Conservation (phyloP, 371 early-diverging fungal genomes). For the Rhizopus stolonifer region DNA sequence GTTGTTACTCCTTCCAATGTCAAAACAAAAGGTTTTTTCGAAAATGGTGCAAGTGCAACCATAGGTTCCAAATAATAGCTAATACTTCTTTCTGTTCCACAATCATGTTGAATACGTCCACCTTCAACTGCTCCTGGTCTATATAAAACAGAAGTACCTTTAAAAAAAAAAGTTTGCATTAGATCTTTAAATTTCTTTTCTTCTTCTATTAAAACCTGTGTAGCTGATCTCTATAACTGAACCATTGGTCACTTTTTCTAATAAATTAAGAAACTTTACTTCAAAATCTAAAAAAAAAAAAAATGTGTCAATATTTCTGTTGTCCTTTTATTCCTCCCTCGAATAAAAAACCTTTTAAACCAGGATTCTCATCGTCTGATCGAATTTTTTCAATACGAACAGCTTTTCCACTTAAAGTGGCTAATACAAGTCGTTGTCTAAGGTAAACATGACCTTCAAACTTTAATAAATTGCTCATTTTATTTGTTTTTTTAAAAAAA, state of each 20-base stretch:
- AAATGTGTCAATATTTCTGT: no score
- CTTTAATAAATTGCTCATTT: constrained; percentile 50
- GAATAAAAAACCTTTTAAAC: constrained; percentile 71
- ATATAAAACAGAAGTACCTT: constrained; percentile 81
- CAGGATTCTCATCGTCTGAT: constrained; percentile 83
- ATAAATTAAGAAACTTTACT: constrained; percentile 79
- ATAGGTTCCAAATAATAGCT: constrained; percentile 93
- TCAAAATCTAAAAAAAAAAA: constrained; percentile 72
- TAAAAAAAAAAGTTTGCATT: neutral
- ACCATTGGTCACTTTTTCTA: constrained; percentile 94
- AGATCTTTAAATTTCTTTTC: neutral
- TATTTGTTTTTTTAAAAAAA: neutral
- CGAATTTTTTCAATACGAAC: constrained; percentile 91
- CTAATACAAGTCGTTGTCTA: constrained; percentile 87
- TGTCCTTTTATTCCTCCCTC: no score
- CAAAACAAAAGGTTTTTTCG: constrained; percentile 77
- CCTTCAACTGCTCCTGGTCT: constrained; percentile 90
- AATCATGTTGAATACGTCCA: constrained; percentile 85
- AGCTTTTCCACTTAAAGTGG: constrained; percentile 82
- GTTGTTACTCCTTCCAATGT: constrained; percentile 91
- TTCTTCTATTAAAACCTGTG: constrained; percentile 60
- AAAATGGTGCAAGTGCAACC: constrained; percentile 91
- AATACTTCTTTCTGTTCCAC: constrained; percentile 74
- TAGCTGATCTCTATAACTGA: constrained; percentile 88
- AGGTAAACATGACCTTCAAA: constrained; percentile 82